Evolutionary conservation across 495 filamentous ascomycete species (phyloP), one percentile per base, ranked within the genome.

Genomic region (Zalerion maritima): DNA sequence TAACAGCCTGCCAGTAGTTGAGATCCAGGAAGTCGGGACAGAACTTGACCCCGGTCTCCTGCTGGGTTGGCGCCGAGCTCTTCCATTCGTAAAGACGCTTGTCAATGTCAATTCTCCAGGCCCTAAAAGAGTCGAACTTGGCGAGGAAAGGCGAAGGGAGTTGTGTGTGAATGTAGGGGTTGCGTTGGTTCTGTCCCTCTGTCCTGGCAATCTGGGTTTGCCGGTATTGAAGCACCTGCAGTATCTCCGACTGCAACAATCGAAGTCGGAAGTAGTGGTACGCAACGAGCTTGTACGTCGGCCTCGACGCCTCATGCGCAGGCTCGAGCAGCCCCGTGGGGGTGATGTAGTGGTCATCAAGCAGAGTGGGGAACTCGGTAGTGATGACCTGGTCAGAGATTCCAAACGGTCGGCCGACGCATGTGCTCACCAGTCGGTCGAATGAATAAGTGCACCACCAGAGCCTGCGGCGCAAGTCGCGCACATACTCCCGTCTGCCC

Each of bases 401-500:
- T 16, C 87, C 85, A 45, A 94, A 92, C 9, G 87, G 87, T 21
- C 87, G 67, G 23, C 87, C 87, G 20, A 94, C 87, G 37, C 86
- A 94, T 10, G 82, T 81, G 36, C 78, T 79, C 28, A 94, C 87
- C 13, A 96, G 72, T 16, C 87, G 73, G 47, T 96, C 87, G 37
- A 94, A 78, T 18, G 81, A 85, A 48, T 96, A 96, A 1, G 82
- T 81, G 55, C 83, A 92, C 87, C 87, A 96, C 84, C 87, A 96
- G 12, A 96, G 59, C 16, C 87, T 70, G 35, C 87, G 68, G 26
- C 86, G 73, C 21, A 92, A 61, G 47, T 96, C 87, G 14, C 87
- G 75, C 13, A 81, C 63, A 69, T 82, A 96, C 58, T 93, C 75
- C 26, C 81, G 64, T 10, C 80, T 69, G 10, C 86, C 86, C 28